Evolutionary conservation across 177 flowering plant genomes (phyloP), one percentile per base, ranked within the genome.

Genomic region (Telopea speciosissima): DNA sequence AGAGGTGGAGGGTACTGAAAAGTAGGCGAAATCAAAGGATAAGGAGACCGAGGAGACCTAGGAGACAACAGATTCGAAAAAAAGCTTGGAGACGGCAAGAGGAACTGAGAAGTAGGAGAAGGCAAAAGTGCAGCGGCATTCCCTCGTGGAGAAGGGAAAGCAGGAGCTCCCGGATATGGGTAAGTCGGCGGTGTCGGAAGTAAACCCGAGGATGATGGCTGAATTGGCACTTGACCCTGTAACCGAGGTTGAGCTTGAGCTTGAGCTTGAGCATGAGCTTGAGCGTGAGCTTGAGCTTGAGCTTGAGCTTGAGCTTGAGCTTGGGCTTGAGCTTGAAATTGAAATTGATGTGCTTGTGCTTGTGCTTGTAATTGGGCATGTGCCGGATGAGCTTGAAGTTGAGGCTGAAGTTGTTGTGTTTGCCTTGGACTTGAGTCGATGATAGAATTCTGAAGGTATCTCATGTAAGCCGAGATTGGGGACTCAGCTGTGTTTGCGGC

Each of bases 391-490:
- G 54, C 54, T 49, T 49, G 54, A 49, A 49, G 70, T 5, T 77
- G 86, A 24, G 68, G 68, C 23, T 68, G 83, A 49, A 67, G 75
- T 26, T n/a, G n/a, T n/a, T 70, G 84, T 69, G 44, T 13, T 54
- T 75, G 86, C 69, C 78, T 69, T 5, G 84, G 80, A 62, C 86
- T 79, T 5, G 88, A 76, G 69, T 89, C 89, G 8, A 77, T 62
- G 44, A 92, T 78, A 7, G 91, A 89, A 33, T 74, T 87, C 72
- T 90, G 97, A 73, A 95, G 91, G 79, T 91, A 88, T 0, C 94
- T 90, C 97, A 95, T 88, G 69, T 90, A 92, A 22, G 88, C 89
- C 0, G 99, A 89, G 49, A 92, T 84, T 8, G 99, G 99, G 65
- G 99, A 95, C 77, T 92, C 94, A 5, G 90, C 88, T 0, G 88